Evolutionary conservation across 1,139 yeast species (phyloP).

Genomic region (Blastobotrys arbuscula): DNA sequence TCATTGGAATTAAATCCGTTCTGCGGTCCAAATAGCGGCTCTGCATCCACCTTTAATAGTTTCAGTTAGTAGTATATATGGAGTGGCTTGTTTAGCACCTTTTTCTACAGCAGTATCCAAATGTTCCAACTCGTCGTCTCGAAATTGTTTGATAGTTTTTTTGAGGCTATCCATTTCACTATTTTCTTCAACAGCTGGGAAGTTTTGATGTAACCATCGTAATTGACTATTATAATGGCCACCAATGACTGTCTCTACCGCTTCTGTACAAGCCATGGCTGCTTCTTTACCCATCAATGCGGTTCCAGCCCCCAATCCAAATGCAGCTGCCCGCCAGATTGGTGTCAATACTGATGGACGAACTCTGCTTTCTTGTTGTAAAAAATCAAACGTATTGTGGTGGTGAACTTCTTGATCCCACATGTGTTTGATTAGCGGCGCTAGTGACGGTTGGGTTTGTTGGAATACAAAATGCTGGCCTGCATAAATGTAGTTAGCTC

Average conservation of each 20-base stretch:
- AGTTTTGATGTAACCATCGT: conserved; percentile 48
- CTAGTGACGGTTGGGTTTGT: conserved; percentile 54
- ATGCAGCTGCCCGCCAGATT: conserved; percentile 87
- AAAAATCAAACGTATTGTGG: conserved; percentile 71
- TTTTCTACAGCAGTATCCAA: conserved; percentile 86
- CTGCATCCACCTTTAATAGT: conserved; percentile 75
- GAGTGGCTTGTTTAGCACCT: conserved; percentile 91
- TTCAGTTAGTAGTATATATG: conserved; percentile 83
- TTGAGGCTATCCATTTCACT: conserved; percentile 51
- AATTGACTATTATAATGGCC: conserved; percentile 90
- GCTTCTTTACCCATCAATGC: conserved; percentile 89
- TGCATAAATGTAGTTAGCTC: conserved; percentile 87
- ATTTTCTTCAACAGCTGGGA: conserved; percentile 41
- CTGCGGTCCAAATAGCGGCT: conserved; percentile 91
- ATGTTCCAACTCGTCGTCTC: conserved; percentile 96
- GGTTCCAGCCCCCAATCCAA: conserved; percentile 79
- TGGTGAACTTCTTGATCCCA: conserved; percentile 97
- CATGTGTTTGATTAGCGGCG: conserved; percentile 78
- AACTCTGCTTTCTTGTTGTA: conserved; percentile 73
- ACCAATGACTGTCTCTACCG: conserved; percentile 97
- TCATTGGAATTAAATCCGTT: conserved; percentile 48
- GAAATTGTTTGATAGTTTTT: conserved; percentile 61
- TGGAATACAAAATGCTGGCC: conserved; percentile 84
- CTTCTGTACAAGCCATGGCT: conserved; percentile 99
- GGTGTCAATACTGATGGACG: conserved; percentile 91